A percentile compares a stretch with the other conserved stretches of the same genome.
phyloP scores from a whole-genome alignment of 2,329 filamentous ascomycete genomes.

The Tolypocladium inflatum region DNA sequence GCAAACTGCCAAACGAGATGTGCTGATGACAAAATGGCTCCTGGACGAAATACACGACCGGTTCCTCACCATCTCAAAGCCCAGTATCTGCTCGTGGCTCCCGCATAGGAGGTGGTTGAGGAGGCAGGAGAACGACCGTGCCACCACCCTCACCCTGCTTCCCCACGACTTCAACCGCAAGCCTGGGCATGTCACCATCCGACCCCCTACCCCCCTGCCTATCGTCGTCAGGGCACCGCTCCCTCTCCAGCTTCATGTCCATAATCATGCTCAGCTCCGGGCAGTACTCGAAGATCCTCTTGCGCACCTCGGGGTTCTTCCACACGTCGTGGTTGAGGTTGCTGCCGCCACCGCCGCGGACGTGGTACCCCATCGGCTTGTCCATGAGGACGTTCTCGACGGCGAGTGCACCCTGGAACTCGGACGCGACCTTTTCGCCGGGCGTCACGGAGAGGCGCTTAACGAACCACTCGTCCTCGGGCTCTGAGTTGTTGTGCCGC shows the following conservation, averaged over 20 bases:
- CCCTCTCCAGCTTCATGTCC: slow-evolving; percentile 44
- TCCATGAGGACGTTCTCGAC: slow-evolving; percentile 40
- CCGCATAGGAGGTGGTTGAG: neutral
- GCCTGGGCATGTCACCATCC: neutral
- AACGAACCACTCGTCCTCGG: slow-evolving; percentile 48
- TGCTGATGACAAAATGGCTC: neutral
- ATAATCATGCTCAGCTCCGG: slow-evolving; percentile 46
- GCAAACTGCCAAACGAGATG: neutral
- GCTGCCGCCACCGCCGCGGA: slow-evolving; percentile 33
- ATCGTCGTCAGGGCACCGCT: slow-evolving; percentile 28
- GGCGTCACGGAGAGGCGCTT: slow-evolving; percentile 36
- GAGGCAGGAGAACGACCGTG: neutral
- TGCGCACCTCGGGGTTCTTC: slow-evolving; percentile 31
- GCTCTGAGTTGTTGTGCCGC: slow-evolving; percentile 37
- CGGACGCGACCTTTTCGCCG: slow-evolving; percentile 35
- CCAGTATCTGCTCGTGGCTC: neutral
- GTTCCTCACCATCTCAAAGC: neutral
- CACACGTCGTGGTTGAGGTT: slow-evolving; percentile 34
- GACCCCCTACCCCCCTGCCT: slow-evolving; percentile 1
- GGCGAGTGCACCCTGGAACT: slow-evolving; percentile 31
- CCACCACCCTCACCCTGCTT: neutral
- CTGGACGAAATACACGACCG: neutral
- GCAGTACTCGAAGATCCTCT: slow-evolving; percentile 44
- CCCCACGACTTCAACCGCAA: neutral
- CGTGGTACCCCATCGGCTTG: slow-evolving; percentile 45